These are phyloP conservation scores for Naganishia albida DNA, from an alignment of 1,284 basidiomycete genomes.

Conservation along the genomic window DNA sequence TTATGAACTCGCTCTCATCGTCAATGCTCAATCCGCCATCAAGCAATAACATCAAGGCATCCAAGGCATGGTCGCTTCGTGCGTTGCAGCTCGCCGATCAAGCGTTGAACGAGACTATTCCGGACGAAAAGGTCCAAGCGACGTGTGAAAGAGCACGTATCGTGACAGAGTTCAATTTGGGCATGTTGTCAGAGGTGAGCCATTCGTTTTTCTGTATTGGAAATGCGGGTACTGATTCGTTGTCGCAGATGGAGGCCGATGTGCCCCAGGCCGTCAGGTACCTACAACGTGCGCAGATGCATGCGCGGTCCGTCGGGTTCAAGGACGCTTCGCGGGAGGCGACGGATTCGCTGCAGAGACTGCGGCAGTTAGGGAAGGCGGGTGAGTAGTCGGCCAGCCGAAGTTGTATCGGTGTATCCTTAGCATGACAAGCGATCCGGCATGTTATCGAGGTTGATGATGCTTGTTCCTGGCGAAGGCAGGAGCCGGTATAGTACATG, in stretches of 20 bases:
- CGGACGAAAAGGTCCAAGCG: slow-evolving; percentile 31
- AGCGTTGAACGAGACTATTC: slow-evolving; percentile 36
- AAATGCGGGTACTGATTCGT: slow-evolving; percentile 5
- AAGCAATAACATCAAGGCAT: slow-evolving; percentile 42
- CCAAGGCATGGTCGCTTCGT: slow-evolving; percentile 49
- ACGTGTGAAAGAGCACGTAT: slow-evolving; percentile 45
- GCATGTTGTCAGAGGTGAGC: slow-evolving; percentile 52
- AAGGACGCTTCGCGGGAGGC: slow-evolving; percentile 48
- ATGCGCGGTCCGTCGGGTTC: slow-evolving; percentile 45
- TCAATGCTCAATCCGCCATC: slow-evolving; percentile 47
- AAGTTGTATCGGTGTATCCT: too few relatives aligned
- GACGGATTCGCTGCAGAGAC: slow-evolving; percentile 38
- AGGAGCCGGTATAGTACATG: too few relatives aligned
- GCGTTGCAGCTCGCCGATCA: slow-evolving; percentile 47
- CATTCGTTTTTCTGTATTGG: background rate
- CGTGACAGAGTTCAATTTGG: slow-evolving; percentile 50
- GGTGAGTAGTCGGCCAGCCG: too few relatives aligned
- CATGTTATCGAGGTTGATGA: too few relatives aligned
- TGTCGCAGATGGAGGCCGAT: slow-evolving; percentile 45
- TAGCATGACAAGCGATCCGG: too few relatives aligned
- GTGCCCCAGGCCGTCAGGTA: slow-evolving; percentile 38
- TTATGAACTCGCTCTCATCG: slow-evolving; percentile 53
- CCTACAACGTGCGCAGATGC: slow-evolving; percentile 41
- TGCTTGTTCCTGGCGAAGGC: too few relatives aligned
- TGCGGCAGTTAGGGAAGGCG: slow-evolving; percentile 15